Evolutionary conservation across 305 asterid genomes (phyloP), one percentile per base, ranked within the genome.

Genomic region (Fraxinus baroniana): DNA sequence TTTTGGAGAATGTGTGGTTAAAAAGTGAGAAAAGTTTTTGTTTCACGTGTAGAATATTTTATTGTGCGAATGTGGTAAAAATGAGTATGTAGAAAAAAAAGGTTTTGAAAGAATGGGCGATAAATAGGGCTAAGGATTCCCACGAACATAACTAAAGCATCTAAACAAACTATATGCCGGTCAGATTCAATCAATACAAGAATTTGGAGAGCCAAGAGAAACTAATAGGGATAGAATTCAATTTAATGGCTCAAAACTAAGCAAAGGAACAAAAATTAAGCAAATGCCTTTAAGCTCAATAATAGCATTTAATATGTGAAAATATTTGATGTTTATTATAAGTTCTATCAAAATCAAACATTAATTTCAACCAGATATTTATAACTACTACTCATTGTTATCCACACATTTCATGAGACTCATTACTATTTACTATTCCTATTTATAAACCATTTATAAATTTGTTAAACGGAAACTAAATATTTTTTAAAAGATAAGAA

Each of bases 401-500:
- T 49, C 20, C 20, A 15, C 60, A 49, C 60, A 15, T 15, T 46
- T 49, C 18, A 0, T 49, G 60, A 49, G 20, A 49, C 60, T 15
- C 60, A 15, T 15, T 52, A 1, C 24, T n/a, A n/a, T 3, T 52
- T 52, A n/a, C 64, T 52, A 52, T 52, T 52, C 24, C 24, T 52
- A n/a, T n/a, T 52, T 52, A n/a, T 52, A 52, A 52, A n/a, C 64
- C 64, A 52, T 52, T 52, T 17, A 52, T n/a, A 52, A 17, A 52
- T 52, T n/a, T 52, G 8, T 1, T 2, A 52, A 52, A 52, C 8
- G 0, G 24, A 52, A 6, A 17, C 22, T 52, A 52, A 80, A 36
- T 18, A n/a, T 7, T 24, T 64, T 22, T 76, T 17, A 62, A 62
- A 88, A 83, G 71, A 55, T 32, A 71, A 41, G 32, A 13, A 82